Evolutionary conservation across 208 protist species (phyloP).

Genomic region (Entamoeba dispar): DNA sequence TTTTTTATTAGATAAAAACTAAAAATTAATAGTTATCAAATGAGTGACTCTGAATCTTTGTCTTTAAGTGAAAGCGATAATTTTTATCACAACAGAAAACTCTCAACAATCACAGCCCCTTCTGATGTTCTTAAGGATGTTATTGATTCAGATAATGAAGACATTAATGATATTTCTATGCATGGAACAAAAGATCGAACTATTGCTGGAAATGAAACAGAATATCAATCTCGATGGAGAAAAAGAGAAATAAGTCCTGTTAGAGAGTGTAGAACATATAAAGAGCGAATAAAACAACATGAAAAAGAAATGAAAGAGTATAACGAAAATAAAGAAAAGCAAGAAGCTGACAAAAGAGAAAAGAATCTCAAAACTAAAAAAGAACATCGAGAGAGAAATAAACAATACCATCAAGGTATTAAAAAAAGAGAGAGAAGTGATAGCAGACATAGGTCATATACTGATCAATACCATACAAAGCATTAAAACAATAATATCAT

Average conservation of each 20-base stretch:
- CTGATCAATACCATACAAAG: no score
- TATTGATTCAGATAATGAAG: neutral
- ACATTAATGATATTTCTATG: neutral
- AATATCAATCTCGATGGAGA: neutral
- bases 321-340: neutral
- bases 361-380: no score
- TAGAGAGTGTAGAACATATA: neutral
- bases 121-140: neutral
- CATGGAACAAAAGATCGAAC: neutral
- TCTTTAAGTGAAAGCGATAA: neutral
- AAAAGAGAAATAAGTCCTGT: neutral
- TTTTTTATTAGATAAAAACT: neutral
- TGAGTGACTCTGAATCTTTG: neutral
- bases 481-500: no score
- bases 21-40: neutral
- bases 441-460: no score
- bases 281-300: neutral
- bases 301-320: neutral
- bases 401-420: no score
- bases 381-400: no score
- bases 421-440: no score
- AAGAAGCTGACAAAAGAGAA: no score
- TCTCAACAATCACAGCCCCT: neutral
- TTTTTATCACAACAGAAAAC: neutral
- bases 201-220: neutral